Evolutionary conservation across 2,329 filamentous ascomycete genomes (phyloP).

Genomic region (Phyllosticta paracitricarpa): DNA sequence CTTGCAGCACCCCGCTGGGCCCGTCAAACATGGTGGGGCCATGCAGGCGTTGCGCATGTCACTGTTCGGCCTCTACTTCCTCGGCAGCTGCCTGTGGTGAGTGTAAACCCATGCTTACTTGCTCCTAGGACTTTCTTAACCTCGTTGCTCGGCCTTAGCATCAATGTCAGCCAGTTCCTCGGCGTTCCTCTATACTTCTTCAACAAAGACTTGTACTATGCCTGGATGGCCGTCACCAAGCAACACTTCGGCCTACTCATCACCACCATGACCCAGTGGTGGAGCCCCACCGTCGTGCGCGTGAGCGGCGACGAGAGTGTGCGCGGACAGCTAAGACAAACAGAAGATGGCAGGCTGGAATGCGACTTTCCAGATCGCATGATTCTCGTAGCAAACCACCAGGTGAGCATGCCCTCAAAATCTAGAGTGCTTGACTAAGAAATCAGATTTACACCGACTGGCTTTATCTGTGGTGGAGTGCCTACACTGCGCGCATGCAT

Average conservation of each 20-base stretch:
- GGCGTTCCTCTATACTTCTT: conserved; percentile 64
- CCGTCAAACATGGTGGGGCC: conserved; percentile 32
- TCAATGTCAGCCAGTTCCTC: conserved; percentile 58
- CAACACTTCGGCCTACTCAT: conserved; percentile 67
- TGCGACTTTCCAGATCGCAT: conserved; percentile 72
- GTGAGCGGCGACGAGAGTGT: conserved; percentile 77
- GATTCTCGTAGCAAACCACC: conserved; percentile 78
- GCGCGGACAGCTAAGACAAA: conserved; percentile 60
- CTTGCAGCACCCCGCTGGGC: conserved; percentile 24
- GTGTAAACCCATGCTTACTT: conserved; percentile 14
- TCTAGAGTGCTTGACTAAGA: conserved; percentile 11
- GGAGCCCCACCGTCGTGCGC: conserved; percentile 68
- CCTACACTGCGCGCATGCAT: conserved; percentile 69
- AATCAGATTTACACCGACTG: conserved; percentile 71
- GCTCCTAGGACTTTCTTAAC: neutral
- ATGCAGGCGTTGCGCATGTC: conserved; percentile 35
- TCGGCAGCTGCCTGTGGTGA: conserved; percentile 31
- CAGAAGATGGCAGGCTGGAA: conserved; percentile 58
- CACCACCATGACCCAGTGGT: conserved; percentile 74
- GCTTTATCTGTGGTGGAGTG: conserved; percentile 90
- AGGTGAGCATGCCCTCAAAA: conserved; percentile 30
- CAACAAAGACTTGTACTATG: conserved; percentile 66
- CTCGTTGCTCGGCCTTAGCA: conserved; percentile 20
- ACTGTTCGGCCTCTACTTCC: conserved; percentile 37
- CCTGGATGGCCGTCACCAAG: conserved; percentile 81